Base-by-base conservation (phyloP, 2,329 filamentous ascomycete species). In the Exophiala alcalophila region DNA sequence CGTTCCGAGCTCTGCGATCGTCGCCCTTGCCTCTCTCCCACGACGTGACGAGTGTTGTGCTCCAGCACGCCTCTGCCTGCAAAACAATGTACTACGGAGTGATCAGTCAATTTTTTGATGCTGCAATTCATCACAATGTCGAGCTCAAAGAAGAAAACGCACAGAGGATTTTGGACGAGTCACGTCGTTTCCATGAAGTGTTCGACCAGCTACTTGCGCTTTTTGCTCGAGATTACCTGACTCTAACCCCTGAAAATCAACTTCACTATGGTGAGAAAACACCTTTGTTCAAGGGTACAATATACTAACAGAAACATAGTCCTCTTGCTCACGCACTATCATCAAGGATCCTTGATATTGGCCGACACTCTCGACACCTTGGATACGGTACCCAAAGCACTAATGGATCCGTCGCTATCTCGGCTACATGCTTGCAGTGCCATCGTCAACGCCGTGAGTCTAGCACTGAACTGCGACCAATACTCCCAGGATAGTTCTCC, bases 11-110 rank as follows among this genome's bases (percentile, higher is more conserved):
- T 4, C 36, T 46, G 7, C 30, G 37, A 12, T 19, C 15, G 3
- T 46, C 43, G 5, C 23, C 30, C 12, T 23, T 28, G 3, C 35
- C 43, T 18, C 43, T 46, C n/a, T 16, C 36, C 11, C 5, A 18
- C 3, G 43, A 46, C 11, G 26, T 46, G 9, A 25, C 32, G 15
- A 30, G 14, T 20, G 31, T 46, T 4, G 18, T 46, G 9, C 12
- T 46, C 7, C 43, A 46, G 26, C 43, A 46, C 18, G 43, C 43
- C 2, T 31, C 31, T 4, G 43, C 43, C 4, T 46, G 43, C 37
- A 46, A 46, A 16, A 40, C 36, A 3, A 46, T 46, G 43, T 41
- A 35, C 32, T 16, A 30, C 3, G 36, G 29, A 6, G 12, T 40
- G 7, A 30, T 46, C 11, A 41, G 25, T 23, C 43, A 40, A 19